Base-by-base conservation (phyloP, 306 rosid species). In the Trifolium fragiferum region DNA sequence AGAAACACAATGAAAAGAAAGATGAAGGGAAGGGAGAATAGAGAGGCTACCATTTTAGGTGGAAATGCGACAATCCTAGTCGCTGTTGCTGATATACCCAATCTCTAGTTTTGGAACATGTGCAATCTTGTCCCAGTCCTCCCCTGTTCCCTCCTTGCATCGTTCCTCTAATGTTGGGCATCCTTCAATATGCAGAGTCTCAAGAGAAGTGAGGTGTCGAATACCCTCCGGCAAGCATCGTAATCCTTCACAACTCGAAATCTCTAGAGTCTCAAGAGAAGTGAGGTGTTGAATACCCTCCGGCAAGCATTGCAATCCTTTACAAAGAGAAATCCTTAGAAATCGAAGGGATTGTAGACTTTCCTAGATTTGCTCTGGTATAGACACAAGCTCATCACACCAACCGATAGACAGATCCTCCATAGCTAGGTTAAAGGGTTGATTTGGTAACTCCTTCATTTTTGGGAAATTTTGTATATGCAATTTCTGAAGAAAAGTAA, bases 121-220 rank as follows among this genome's bases (percentile, higher is more conserved):
- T 35, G 40, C 40, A 1, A 35, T 35, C 40, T 35, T 35, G 40
- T 35, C 10, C 40, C 40, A 35, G 40, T 35, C 40, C 40, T 35
- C 40, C 9, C 40, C 40, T 35, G 2, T 35, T 35, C 40, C 40
- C 40, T 35, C 40, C 8, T 7, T 35, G 40, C 40, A 35, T 35
- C 40, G 49, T 19, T 65, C 13, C 16, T 4, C 1, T 14, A 74
- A 33, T 62, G 20, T 10, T 61, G 71, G 50, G 1, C 78, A 74
- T 0, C 0, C 3, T 0, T 0, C 0, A 3, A 61, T 61, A 2
- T 0, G 3, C 33, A 69, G 1, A 6, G 0, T 4, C 40, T 35
- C 40, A 35, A 35, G 40, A 35, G 9, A 35, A 35, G 40, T 7
- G 10, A 35, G 40, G 40, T 35, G 2, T 35, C 9, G 40, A 35